phyloP scores from a whole-genome alignment of 768 basidiomycete species.

The Phylloporus rhodoxanthus region DNA sequence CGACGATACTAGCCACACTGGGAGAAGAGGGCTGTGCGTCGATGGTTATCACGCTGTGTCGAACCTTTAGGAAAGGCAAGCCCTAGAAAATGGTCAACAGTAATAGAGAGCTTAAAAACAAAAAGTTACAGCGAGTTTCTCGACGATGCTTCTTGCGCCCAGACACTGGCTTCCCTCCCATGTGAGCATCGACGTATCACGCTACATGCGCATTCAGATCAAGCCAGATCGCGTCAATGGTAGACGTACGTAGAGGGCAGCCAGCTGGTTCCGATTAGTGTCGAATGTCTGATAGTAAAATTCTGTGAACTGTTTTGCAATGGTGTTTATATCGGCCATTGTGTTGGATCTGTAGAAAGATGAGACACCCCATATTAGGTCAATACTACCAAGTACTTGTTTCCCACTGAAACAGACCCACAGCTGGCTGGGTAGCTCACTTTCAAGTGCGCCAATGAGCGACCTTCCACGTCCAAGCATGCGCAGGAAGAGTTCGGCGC shows the following conservation, averaged over 20 bases:
- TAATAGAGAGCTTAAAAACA: neutral
- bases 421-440: conserved; percentile 3
- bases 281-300: conserved; percentile 87
- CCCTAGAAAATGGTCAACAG: conserved; percentile 34
- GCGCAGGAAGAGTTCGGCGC: conserved; percentile 82
- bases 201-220: conserved; percentile 41
- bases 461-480: conserved; percentile 48
- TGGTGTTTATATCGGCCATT: conserved; percentile 52
- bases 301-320: conserved; percentile 74
- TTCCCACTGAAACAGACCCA: conserved; percentile 6
- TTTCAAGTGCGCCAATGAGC: conserved; percentile 27
- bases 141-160: conserved; percentile 51
- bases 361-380: conserved; percentile 16
- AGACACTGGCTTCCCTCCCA: conserved; percentile 63
- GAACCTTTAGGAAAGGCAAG: conserved; percentile 77
- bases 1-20: conserved; percentile 47
- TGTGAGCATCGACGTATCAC: conserved; percentile 75
- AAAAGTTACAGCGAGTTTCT: conserved; percentile 64
- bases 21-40: conserved; percentile 84
- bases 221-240: conserved; percentile 23
- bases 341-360: conserved; percentile 8
- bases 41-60: conserved; percentile 73
- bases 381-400: no score
- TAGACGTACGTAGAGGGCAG: conserved; percentile 69
- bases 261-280: conserved; percentile 47